phyloP scores from a whole-genome alignment of 352 stramenopile genomes.

The Phytophthora cajani region DNA sequence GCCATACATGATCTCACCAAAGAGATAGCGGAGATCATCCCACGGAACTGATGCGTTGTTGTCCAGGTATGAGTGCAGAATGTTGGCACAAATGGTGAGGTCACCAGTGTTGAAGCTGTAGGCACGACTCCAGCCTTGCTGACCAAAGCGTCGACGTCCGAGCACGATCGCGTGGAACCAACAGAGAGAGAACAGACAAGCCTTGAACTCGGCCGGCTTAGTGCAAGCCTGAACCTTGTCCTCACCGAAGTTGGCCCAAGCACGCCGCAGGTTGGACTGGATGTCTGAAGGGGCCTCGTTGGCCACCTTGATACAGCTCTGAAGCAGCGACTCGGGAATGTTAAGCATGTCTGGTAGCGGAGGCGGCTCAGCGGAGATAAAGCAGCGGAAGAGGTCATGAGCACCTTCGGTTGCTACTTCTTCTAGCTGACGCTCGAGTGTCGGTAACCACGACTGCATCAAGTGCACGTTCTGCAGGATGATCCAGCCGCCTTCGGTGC shows the following conservation, averaged over 20 bases:
- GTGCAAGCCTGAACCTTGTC: slow-evolving; percentile 88
- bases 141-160: slow-evolving; percentile 91
- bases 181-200: slow-evolving; percentile 94
- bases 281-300: slow-evolving; percentile 97
- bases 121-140: slow-evolving; percentile 94
- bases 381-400: slow-evolving; percentile 96
- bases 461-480: slow-evolving; percentile 97
- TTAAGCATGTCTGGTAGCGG: slow-evolving; percentile 95
- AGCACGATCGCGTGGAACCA: slow-evolving; percentile 97
- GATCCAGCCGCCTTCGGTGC: slow-evolving; percentile 94
- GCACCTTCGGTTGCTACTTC: slow-evolving; percentile 87
- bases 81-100: slow-evolving; percentile 95
- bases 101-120: slow-evolving; percentile 97
- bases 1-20: slow-evolving; percentile 98
- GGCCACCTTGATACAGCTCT: slow-evolving; percentile 96
- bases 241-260: slow-evolving; percentile 95
- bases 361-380: slow-evolving; percentile 95
- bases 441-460: slow-evolving; percentile 96
- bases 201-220: slow-evolving; percentile 93
- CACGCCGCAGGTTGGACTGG: slow-evolving; percentile 93
- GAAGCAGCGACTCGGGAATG: slow-evolving; percentile 96
- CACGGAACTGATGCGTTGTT: slow-evolving; percentile 92
- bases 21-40: slow-evolving; percentile 96
- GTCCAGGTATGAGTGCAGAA: slow-evolving; percentile 94
- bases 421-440: slow-evolving; percentile 93